These are phyloP conservation scores for Aspergillus vadensis DNA, from an alignment of 2,329 filamentous ascomycete species.

Conservation along the genomic window DNA sequence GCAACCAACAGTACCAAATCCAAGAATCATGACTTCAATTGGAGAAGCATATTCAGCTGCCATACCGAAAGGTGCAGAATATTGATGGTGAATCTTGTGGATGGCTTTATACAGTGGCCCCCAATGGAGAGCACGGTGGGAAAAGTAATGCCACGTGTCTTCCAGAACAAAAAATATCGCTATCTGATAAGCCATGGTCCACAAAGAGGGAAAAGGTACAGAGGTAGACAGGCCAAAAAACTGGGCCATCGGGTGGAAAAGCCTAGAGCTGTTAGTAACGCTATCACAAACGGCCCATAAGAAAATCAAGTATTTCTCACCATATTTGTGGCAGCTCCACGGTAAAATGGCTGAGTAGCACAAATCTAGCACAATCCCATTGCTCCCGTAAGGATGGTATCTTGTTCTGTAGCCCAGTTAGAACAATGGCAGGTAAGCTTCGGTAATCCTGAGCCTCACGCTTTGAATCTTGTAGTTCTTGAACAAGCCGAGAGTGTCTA, in stretches of 20 bases:
- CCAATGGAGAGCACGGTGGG: constrained; percentile 89
- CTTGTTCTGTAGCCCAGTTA: constrained; percentile 60
- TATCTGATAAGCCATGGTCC: constrained; percentile 89
- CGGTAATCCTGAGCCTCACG: constrained; percentile 52
- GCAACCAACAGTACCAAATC: constrained; percentile 77
- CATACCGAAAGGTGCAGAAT: constrained; percentile 94
- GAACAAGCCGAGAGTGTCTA: constrained; percentile 84
- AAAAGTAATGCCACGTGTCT: constrained; percentile 98
- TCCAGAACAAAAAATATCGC: constrained; percentile 93
- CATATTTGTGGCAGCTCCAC: constrained; percentile 98
- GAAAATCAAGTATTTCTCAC: constrained; percentile 43
- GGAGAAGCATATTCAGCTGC: constrained; percentile 97
- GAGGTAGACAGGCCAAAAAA: constrained; percentile 85
- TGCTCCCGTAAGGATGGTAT: constrained; percentile 91
- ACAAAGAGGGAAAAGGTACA: constrained; percentile 83
- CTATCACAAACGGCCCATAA: background rate
- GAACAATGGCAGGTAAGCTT: background rate
- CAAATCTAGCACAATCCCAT: constrained; percentile 88
- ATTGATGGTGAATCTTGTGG: constrained; percentile 99
- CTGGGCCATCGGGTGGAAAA: constrained; percentile 96
- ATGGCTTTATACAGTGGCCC: constrained; percentile 93
- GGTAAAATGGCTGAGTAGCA: constrained; percentile 93
- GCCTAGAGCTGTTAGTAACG: constrained; percentile 44
- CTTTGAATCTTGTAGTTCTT: constrained; percentile 93
- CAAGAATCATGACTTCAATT: constrained; percentile 94